phyloP scores from a whole-genome alignment of 129 eudicot species.

The Saposhnikovia divaricata region DNA sequence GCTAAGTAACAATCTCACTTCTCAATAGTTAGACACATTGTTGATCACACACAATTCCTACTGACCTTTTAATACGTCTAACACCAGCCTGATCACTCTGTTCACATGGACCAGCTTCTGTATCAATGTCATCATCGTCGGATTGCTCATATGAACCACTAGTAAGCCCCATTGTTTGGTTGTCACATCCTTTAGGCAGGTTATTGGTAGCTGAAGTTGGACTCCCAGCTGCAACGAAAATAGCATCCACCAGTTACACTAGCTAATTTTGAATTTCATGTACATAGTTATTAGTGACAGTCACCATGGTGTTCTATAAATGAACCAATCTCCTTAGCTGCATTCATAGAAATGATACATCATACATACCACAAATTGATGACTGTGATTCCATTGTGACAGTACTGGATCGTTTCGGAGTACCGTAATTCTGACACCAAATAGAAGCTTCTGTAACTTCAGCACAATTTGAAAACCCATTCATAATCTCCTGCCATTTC shows the following conservation, averaged over 20 bases:
- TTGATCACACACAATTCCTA: not conserved
- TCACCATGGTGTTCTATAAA: not conserved
- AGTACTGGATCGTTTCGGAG: slow-evolving; percentile 39
- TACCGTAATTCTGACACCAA: slow-evolving; percentile 47
- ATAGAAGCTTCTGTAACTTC: slow-evolving; percentile 24
- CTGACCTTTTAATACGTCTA: slow-evolving; percentile 61
- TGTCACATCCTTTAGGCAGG: slow-evolving; percentile 41
- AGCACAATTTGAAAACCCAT: slow-evolving; percentile 36
- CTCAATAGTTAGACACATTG: not conserved
- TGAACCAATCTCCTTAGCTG: not conserved
- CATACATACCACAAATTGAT: slow-evolving; percentile 64
- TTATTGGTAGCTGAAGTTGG: slow-evolving; percentile 50
- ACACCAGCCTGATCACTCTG: slow-evolving; percentile 59
- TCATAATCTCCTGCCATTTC: slow-evolving; percentile 33
- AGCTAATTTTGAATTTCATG: not conserved
- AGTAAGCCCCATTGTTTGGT: slow-evolving; percentile 36
- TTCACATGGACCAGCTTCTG: slow-evolving; percentile 70
- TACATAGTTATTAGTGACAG: not conserved
- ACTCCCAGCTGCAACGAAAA: slow-evolving; percentile 50
- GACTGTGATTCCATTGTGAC: slow-evolving; percentile 65
- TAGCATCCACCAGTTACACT: not conserved
- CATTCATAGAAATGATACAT: not conserved
- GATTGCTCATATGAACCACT: slow-evolving; percentile 60
- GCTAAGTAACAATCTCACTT: not conserved
- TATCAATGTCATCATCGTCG: slow-evolving; percentile 66